Evolutionary conservation across 768 basidiomycete genomes (phyloP).

Genomic region (Psilocybe cyanescens): DNA sequence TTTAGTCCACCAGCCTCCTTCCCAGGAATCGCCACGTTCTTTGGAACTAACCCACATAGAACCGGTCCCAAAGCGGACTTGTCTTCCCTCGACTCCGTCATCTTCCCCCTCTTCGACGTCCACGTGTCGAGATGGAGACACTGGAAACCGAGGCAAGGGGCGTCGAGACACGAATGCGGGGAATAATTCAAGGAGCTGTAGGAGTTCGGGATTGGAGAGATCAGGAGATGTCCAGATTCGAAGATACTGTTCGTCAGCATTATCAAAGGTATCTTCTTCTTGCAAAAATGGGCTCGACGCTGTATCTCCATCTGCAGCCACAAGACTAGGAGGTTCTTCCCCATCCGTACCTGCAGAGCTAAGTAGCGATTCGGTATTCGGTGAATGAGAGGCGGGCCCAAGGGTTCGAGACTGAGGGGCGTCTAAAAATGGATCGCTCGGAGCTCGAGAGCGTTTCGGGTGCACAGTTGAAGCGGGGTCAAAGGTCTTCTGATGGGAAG

Average conservation of each 20-base stretch:
- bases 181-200: slow-evolving; percentile 71
- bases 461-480: slow-evolving; percentile 47
- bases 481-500: slow-evolving; percentile 43
- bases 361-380: slow-evolving; percentile 34
- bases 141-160: slow-evolving; percentile 74
- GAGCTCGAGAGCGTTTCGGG: slow-evolving; percentile 70
- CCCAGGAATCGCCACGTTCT: slow-evolving; percentile 64
- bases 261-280: slow-evolving; percentile 29
- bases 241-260: slow-evolving; percentile 49
- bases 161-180: slow-evolving; percentile 76
- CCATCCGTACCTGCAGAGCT: slow-evolving; percentile 30
- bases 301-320: slow-evolving; percentile 38
- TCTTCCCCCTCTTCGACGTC: slow-evolving; percentile 78
- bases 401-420: slow-evolving; percentile 63
- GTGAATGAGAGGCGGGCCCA: slow-evolving; percentile 57
- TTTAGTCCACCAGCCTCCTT: slow-evolving; percentile 80
- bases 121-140: slow-evolving; percentile 36
- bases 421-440: slow-evolving; percentile 82
- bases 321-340: slow-evolving; percentile 42
- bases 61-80: slow-evolving; percentile 81
- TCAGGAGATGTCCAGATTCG: slow-evolving; percentile 86
- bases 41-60: slow-evolving; percentile 76
- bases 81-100: slow-evolving; percentile 53
- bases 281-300: slow-evolving; percentile 27
- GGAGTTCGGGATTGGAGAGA: slow-evolving; percentile 74